Conservation (phyloP, 1,139 yeast species). For the Kurtzmaniella quercitrusa region DNA sequence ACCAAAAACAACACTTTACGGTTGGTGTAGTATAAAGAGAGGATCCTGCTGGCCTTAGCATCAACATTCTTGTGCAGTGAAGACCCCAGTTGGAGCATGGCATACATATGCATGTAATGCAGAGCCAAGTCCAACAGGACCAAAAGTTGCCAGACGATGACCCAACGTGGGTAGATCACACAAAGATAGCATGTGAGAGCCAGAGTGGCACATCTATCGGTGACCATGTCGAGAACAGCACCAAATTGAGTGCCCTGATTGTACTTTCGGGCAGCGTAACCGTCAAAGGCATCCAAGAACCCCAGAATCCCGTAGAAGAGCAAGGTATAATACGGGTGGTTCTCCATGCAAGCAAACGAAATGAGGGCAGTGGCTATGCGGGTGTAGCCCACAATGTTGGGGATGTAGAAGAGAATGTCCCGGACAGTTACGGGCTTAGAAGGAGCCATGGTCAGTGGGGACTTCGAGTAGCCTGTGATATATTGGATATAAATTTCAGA, state of each 20-base stretch:
- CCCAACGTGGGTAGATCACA: conserved; percentile 66
- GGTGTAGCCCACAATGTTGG: conserved; percentile 86
- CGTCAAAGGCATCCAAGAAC: conserved; percentile 92
- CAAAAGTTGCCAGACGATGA: conserved; percentile 75
- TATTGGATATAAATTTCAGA: background rate
- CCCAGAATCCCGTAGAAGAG: conserved; percentile 83
- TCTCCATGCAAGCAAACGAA: conserved; percentile 76
- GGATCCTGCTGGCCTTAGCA: conserved; percentile 62
- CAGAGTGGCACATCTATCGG: conserved; percentile 95
- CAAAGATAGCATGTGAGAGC: conserved; percentile 83
- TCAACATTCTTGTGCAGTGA: conserved; percentile 82
- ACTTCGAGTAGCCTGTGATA: background rate
- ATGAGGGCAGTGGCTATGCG: conserved; percentile 78
- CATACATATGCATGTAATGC: conserved; percentile 98
- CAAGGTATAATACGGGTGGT: conserved; percentile 77
- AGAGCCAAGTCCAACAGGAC: conserved; percentile 88
- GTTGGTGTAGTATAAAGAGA: conserved; percentile 84
- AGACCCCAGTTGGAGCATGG: conserved; percentile 77
- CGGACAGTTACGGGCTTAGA: conserved; percentile 23
- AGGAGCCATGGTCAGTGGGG: conserved; percentile 5
- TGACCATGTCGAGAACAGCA: conserved; percentile 97
- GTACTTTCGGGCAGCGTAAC: conserved; percentile 86
- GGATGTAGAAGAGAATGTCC: conserved; percentile 73
- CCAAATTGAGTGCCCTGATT: conserved; percentile 92
- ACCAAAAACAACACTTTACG: conserved; percentile 78